phyloP scores from a whole-genome alignment of 768 basidiomycete genomes.

The Daedaleopsis sinensis region DNA sequence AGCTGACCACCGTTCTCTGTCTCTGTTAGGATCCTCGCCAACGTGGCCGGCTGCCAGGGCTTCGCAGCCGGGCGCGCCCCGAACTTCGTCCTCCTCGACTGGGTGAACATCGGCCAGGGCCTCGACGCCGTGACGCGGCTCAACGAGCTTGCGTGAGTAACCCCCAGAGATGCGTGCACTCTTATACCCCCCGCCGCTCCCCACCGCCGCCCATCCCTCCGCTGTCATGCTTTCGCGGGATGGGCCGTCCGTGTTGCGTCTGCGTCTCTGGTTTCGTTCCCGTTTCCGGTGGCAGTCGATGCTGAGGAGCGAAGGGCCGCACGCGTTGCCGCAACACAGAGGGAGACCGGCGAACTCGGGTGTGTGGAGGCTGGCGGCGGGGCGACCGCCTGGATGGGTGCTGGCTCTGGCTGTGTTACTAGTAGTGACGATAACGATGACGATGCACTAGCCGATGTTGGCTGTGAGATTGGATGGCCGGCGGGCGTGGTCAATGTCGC shows the following conservation, averaged over 20 bases:
- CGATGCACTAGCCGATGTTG: no score
- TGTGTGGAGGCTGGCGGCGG: not conserved
- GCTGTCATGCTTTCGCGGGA: not conserved
- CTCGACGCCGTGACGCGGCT: constrained; percentile 45
- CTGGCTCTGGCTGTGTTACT: constrained; percentile 1
- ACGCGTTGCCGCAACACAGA: not conserved
- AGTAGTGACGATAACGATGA: constrained; percentile 6
- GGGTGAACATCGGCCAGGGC: constrained; percentile 49
- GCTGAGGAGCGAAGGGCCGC: not conserved
- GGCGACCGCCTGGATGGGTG: constrained; percentile 1
- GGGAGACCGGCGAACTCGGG: not conserved
- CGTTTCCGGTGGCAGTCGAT: not conserved
- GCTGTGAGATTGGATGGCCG: not conserved
- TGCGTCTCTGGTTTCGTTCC: not conserved
- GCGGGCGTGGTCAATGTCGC: no score
- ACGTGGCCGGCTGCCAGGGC: constrained; percentile 47
- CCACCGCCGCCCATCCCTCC: not conserved
- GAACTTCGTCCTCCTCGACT: constrained; percentile 58
- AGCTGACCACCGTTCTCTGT: constrained; percentile 37
- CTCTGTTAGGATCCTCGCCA: constrained; percentile 40
- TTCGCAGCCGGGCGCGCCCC: constrained; percentile 49
- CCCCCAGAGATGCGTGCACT: not conserved
- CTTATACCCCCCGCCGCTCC: not conserved
- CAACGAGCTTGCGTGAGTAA: constrained; percentile 41
- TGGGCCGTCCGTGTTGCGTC: constrained; percentile 4